phyloP scores from a whole-genome alignment of 1,284 basidiomycete species.

The Boletellus sp. region DNA sequence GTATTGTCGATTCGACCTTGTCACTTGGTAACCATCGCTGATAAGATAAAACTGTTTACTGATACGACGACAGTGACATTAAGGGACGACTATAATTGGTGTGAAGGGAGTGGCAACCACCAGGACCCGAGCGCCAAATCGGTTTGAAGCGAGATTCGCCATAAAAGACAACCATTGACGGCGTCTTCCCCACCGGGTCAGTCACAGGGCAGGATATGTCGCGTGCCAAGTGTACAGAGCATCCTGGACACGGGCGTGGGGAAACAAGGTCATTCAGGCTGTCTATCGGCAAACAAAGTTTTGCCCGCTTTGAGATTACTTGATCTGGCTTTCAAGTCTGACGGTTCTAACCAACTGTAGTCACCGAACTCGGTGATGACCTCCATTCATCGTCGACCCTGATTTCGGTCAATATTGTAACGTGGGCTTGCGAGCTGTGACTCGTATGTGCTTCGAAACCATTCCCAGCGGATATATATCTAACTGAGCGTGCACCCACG shows the following conservation, averaged over 20 bases:
- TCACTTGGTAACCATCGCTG: too few species aligned
- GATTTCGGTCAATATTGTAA: background rate
- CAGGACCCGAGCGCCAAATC: too few species aligned
- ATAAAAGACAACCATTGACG: background rate
- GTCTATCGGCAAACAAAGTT: background rate
- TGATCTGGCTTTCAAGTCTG: background rate
- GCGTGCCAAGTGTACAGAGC: background rate
- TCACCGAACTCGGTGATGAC: background rate
- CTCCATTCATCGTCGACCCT: background rate
- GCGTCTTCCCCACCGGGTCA: background rate
- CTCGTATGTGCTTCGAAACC: background rate
- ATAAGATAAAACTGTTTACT: too few species aligned
- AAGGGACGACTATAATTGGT: too few species aligned
- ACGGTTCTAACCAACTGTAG: background rate
- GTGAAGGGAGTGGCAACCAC: too few species aligned
- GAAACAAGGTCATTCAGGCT: background rate
- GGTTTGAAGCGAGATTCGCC: too few species aligned
- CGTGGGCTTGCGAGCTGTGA: background rate
- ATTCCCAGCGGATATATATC: background rate
- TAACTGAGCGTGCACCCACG: background rate
- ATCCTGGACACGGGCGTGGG: background rate
- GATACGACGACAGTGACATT: too few species aligned
- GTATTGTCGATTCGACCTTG: too few species aligned
- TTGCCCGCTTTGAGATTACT: background rate
- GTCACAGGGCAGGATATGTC: background rate